Conservation (phyloP, 139 green algal species). For the Bryopsis sp. region DNA sequence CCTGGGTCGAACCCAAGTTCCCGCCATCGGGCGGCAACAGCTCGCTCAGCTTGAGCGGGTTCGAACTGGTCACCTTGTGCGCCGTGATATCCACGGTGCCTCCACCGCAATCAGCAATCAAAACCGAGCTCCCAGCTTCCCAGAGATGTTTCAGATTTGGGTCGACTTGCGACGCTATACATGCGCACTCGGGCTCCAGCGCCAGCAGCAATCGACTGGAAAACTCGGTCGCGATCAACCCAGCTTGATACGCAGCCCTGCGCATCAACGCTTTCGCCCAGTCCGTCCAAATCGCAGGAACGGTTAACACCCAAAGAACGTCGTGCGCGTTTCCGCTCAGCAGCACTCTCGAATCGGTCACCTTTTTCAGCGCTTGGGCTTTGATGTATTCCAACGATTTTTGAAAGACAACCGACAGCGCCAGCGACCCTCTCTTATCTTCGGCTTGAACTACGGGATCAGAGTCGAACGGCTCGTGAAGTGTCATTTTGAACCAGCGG, state of each 20-base stretch:
- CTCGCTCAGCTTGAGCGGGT: background rate
- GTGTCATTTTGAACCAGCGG: constrained; percentile 1
- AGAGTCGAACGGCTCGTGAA: background rate
- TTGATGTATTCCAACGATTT: background rate
- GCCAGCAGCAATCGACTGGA: background rate
- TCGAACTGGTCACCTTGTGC: background rate
- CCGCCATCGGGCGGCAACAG: background rate
- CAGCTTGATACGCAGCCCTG: background rate
- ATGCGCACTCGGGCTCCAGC: background rate
- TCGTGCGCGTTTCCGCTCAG: background rate
- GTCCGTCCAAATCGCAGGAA: background rate
- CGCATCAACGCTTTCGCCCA: background rate
- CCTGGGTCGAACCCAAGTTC: background rate
- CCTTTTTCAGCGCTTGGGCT: background rate
- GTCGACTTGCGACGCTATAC: background rate
- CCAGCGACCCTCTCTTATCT: background rate
- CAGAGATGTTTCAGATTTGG: background rate
- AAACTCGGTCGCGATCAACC: background rate
- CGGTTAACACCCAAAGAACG: background rate
- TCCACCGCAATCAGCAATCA: background rate
- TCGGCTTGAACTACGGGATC: background rate
- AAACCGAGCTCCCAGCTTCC: background rate
- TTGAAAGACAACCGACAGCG: background rate
- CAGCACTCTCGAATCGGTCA: background rate
- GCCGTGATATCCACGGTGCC: background rate